A percentile compares a stretch with the other conserved stretches of the same genome.
These are phyloP conservation scores for Martiniozyma abietophila DNA, from an alignment of 805 yeast genomes.

Conservation along the genomic window DNA sequence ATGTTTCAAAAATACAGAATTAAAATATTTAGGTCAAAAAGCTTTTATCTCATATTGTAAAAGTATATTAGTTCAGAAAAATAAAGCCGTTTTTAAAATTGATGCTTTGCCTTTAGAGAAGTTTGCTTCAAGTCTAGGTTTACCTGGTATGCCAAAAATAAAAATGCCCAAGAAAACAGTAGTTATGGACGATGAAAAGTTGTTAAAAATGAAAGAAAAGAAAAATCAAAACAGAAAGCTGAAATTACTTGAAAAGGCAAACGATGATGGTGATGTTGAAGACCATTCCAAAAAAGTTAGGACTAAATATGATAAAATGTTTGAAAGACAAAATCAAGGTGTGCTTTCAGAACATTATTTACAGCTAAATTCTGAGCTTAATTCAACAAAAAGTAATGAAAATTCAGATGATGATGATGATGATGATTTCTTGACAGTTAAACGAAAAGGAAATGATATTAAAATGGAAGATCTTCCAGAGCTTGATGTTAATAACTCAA, in stretches of 20 bases:
- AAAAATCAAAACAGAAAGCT: constrained; percentile 78
- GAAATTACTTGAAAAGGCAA: constrained; percentile 42
- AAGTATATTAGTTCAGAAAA: constrained; percentile 78
- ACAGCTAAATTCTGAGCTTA: constrained; percentile 49
- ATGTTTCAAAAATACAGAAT: constrained; percentile 83
- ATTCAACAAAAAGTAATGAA: constrained; percentile 19
- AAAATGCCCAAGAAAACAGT: constrained; percentile 53
- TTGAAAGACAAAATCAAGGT: constrained; percentile 87
- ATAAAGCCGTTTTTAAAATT: constrained; percentile 75
- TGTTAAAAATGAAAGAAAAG: constrained; percentile 48
- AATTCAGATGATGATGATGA: constrained; percentile 37
- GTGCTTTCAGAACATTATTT: constrained; percentile 84
- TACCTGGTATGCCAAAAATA: constrained; percentile 94
- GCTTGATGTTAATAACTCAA: constrained; percentile 51
- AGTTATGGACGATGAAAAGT: constrained; percentile 24
- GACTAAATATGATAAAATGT: constrained; percentile 92
- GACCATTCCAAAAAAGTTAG: constrained; percentile 43
- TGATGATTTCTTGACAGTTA: constrained; percentile 74
- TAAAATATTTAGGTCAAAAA: constrained; percentile 90
- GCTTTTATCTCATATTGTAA: constrained; percentile 89
- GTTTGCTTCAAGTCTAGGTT: constrained; percentile 80
- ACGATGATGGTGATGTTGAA: constrained; percentile 55
- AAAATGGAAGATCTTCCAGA: constrained; percentile 58
- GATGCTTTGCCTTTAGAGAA: constrained; percentile 71
- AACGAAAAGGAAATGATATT: constrained; percentile 66